A percentile compares a stretch with the other conserved stretches of the same genome.
Evolutionary conservation across 2,329 filamentous ascomycete genomes (phyloP).

Genomic region (Cercospora nicotianae): DNA sequence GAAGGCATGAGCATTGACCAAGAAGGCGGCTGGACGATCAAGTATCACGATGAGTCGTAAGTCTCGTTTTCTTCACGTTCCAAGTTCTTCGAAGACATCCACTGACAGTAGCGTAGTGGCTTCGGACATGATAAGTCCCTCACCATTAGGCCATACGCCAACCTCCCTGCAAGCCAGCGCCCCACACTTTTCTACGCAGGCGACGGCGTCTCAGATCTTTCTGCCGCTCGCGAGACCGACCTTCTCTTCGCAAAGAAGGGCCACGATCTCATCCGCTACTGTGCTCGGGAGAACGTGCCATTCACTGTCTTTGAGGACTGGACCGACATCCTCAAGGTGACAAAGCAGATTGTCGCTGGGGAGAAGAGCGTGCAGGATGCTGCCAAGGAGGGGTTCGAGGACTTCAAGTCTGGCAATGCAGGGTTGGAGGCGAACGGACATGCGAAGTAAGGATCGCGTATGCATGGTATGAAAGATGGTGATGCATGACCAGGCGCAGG

Average conservation of each 20-base stretch:
- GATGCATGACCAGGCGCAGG: background rate
- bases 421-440: constrained; percentile 30
- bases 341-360: constrained; percentile 74
- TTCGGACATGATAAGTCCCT: constrained; percentile 98
- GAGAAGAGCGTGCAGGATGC: constrained; percentile 70
- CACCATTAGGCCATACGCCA: constrained; percentile 83
- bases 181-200: constrained; percentile 93
- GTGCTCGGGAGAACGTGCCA: constrained; percentile 77
- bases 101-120: constrained; percentile 50
- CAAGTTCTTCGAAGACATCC: background rate
- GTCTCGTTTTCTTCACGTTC: constrained; percentile 12
- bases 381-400: constrained; percentile 55
- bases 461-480: background rate
- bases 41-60: constrained; percentile 81
- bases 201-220: constrained; percentile 85
- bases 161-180: constrained; percentile 65
- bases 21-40: constrained; percentile 81
- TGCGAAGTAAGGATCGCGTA: constrained; percentile 1
- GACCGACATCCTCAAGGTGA: constrained; percentile 71
- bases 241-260: constrained; percentile 91
- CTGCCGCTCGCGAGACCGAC: constrained; percentile 89
- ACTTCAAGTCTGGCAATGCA: constrained; percentile 49
- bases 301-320: constrained; percentile 88
- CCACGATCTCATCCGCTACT: constrained; percentile 83
- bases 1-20: constrained; percentile 74